Evolutionary conservation across 164 flowering plant species (phyloP).

Genomic region (Protea cynaroides): DNA sequence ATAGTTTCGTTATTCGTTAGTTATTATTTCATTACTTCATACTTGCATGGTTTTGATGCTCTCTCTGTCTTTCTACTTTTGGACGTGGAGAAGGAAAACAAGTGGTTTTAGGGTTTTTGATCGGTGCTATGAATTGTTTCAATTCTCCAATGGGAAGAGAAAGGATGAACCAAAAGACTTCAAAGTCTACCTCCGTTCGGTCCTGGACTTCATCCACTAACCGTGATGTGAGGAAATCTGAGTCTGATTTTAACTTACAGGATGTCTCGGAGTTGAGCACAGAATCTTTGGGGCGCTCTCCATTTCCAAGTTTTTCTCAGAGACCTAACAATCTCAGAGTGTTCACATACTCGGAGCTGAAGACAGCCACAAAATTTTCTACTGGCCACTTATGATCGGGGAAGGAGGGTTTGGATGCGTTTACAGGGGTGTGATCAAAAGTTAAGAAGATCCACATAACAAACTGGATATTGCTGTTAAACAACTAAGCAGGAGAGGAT

Average conservation of each 20-base stretch:
- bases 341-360: conserved; percentile 44
- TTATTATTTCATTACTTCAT: background rate
- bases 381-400: conserved; percentile 51
- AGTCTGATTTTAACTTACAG: conserved; percentile 60
- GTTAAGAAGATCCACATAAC: conserved; percentile 39
- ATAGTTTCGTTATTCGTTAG: background rate
- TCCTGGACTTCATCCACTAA: conserved; percentile 35
- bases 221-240: conserved; percentile 35
- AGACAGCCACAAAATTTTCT: conserved; percentile 47
- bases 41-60: conserved; percentile 6
- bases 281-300: conserved; percentile 44
- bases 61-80: background rate
- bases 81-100: conserved; percentile 20
- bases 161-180: conserved; percentile 40
- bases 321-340: conserved; percentile 62
- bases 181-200: conserved; percentile 27
- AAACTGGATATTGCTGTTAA: conserved; percentile 80
- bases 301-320: conserved; percentile 40
- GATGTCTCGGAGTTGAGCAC: conserved; percentile 50
- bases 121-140: conserved; percentile 64
- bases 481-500: conserved; percentile 71
- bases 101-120: conserved; percentile 8
- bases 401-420: conserved; percentile 72
- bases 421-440: conserved; percentile 54
- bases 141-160: conserved; percentile 31